Evolutionary conservation across 768 basidiomycete species (phyloP).

Genomic region (Termitomyces sp.): DNA sequence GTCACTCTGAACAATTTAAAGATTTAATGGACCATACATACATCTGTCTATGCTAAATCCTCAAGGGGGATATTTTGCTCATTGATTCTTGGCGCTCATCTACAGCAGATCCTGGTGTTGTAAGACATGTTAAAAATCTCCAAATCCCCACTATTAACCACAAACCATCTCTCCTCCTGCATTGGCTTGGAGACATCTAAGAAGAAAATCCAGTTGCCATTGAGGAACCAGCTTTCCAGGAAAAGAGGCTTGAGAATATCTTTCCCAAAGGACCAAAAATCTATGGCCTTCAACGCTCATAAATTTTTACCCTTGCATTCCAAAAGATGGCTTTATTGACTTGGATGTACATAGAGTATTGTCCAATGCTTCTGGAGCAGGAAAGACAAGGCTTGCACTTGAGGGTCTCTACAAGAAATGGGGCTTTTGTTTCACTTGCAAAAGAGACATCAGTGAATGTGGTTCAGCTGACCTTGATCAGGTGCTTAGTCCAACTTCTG

Average conservation of each 20-base stretch:
- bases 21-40: not conserved
- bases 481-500: not conserved
- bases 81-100: not conserved
- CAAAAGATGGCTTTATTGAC: not conserved
- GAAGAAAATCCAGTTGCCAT: not conserved
- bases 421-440: slow-evolving; percentile 1
- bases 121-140: not conserved
- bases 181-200: not conserved
- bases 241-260: not conserved
- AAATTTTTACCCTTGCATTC: too few species aligned
- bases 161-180: not conserved
- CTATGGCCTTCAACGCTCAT: not conserved
- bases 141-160: not conserved
- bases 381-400: not conserved
- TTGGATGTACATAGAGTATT: not conserved
- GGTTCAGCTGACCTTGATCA: not conserved
- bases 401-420: slow-evolving; percentile 1
- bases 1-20: not conserved
- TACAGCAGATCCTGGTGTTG: not conserved
- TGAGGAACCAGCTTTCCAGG: not conserved
- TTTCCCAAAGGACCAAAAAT: too few species aligned
- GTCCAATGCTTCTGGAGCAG: not conserved
- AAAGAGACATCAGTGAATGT: not conserved
- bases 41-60: not conserved
- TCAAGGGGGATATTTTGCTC: not conserved